Evolutionary conservation across 192 early-diverging fungal species (phyloP), one percentile per base, ranked within the genome.

Genomic region (Mortierella claussenii): DNA sequence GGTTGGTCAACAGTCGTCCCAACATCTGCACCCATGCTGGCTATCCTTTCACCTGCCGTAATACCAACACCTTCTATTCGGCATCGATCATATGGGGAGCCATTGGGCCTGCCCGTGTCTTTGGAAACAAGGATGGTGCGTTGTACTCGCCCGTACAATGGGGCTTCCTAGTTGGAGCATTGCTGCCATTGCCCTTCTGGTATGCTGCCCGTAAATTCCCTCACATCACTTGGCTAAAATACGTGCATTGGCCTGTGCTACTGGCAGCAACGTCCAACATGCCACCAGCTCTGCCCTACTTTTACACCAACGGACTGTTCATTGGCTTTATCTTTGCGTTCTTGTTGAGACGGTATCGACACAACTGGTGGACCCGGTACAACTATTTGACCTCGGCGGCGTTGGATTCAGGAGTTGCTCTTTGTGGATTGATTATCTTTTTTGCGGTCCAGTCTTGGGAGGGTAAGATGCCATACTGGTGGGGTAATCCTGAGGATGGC

Each of bases 171-270:
- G 49, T 68, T 10, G 73, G 73, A 21, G 51, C 57, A 3, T 4
- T 48, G 18, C 31, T 76, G 27, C 73, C 65, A 3, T 10, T 68
- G 13, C 46, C 36, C 7, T 68, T 60, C 34, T 76, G 64, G 62
- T 21, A 15, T 23, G 34, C 32, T 8, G 9, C 37, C 13, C 36
- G 32, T 17, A 43, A 36, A 13, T 76, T 53, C 27, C 65, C 73
- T 20, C 31, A 68, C 6, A 32, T 48, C 11, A 31, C 32, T 20
- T 74, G 69, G 85, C 74, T 92, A 32, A 74, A 85, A 31, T 73
- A 89, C 21, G 75, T 94, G 26, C 87, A 90, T 65, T 86, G 85
- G 3, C 91, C 90, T 17, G 81, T 93, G 23, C 63, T 92, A 30
- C 83, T 91, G 30, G 69, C 81, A 30, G 86, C 84, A 36, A 68